Base-by-base conservation (phyloP, 2,329 filamentous ascomycete species). In the Phaeosphaeriaceae sp. region DNA sequence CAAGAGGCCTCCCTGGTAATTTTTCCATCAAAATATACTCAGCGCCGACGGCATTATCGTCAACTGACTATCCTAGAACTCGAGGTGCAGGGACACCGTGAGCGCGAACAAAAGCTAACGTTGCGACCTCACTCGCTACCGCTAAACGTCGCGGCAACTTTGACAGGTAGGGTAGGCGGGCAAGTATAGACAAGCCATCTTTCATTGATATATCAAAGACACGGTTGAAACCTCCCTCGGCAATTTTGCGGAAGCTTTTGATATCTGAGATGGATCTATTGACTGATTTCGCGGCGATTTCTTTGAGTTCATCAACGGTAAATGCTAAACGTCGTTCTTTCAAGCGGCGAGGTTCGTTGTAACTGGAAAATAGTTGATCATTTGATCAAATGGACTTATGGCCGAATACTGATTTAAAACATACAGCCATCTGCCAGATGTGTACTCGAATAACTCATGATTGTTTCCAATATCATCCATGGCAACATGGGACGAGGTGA, bases 41-140 rank as follows among this genome's bases (percentile, higher is more conserved):
- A 9, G 58, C 30, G n/a, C 61, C 64, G 11, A 67, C 62, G 7
- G 52, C 3, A 49, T 67, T 67, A 11, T 52, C 53, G 13, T 50
- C 43, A 4, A 51, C 26, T 1, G 54, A 53, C 39, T 65, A 71
- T 13, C 37, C 61, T 7, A 67, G 38, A 17, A 71, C 37, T 30
- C 50, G 57, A 11, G 66, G 68, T 30, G 55, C 52, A 15, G 67
- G 60, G 11, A 72, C 53, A 1, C 55, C 63, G 42, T 62, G 54
- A 3, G 40, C 34, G 8, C 64, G 71, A n/a, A 71, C 46, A 53
- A 69, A 65, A 17, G 60, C 62, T 48, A 72, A 50, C 2, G 69
- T 74, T 26, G 73, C 71, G n/a, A 73, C 71, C 51, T 75, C 69
- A 52, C 71, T 74, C 15, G 69, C 71, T 12, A 70, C 65, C 16